Percentiles rank a stretch among this genome's conserved stretches.
These are phyloP conservation scores for Talaromyces rugulosus DNA, from an alignment of 2,329 filamentous ascomycete species.

Conservation along the genomic window DNA sequence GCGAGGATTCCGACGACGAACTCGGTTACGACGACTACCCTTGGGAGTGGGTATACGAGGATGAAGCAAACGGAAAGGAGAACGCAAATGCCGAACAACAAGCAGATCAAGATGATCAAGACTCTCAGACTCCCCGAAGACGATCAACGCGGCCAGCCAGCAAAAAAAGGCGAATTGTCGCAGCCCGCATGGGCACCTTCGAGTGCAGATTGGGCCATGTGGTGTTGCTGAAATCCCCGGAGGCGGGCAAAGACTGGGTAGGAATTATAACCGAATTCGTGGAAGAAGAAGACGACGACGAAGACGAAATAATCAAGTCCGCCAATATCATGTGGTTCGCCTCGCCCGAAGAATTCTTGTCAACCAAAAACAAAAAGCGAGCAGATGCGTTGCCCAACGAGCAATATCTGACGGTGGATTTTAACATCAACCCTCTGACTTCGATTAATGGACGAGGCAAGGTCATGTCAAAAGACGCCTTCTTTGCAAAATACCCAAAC, in stretches of 20 bases:
- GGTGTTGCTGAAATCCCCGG: conserved; percentile 83
- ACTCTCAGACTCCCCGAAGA: conserved; percentile 22
- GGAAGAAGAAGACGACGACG: conserved; percentile 65
- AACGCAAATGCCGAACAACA: conserved; percentile 16
- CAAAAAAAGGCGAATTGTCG: conserved; percentile 58
- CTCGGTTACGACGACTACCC: conserved; percentile 66
- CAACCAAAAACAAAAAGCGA: conserved; percentile 69
- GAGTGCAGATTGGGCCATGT: conserved; percentile 77
- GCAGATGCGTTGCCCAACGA: conserved; percentile 81
- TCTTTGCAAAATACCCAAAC: conserved; percentile 65
- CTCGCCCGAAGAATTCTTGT: conserved; percentile 82
- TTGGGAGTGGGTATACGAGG: conserved; percentile 75
- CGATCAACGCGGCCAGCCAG: conserved; percentile 25
- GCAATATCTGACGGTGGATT: conserved; percentile 82
- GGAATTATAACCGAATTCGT: conserved; percentile 81
- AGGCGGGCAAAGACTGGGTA: conserved; percentile 83
- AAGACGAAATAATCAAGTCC: conserved; percentile 53
- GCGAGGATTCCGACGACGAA: conserved; percentile 87
- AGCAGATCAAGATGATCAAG: conserved; percentile 15
- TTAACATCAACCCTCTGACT: conserved; percentile 78
- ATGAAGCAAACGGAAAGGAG: conserved; percentile 20
- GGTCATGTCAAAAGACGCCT: conserved; percentile 69
- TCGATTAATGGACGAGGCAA: conserved; percentile 88
- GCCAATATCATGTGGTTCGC: conserved; percentile 92
- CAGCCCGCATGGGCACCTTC: conserved; percentile 77